A percentile compares a stretch with the other conserved stretches of the same genome.
phyloP scores from a whole-genome alignment of 225 moss, liverwort and hornwort genomes.

The Climacium dendroides region DNA sequence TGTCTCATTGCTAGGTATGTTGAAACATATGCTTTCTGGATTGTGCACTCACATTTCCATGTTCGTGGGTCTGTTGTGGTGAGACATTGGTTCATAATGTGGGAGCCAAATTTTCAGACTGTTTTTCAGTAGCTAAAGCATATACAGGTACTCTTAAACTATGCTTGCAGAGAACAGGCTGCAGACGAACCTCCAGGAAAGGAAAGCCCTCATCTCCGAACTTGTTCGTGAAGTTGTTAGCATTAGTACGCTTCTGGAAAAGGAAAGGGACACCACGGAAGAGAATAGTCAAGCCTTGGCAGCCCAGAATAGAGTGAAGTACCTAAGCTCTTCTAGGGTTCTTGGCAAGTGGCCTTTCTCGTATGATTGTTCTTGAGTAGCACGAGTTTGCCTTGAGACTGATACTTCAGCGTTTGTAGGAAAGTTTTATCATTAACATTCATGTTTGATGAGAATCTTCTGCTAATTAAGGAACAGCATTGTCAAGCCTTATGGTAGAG shows the following conservation, averaged over 20 bases:
- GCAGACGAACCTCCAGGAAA: conserved; percentile 14
- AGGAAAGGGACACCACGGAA: background rate
- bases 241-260: conserved; percentile 13
- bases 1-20: conserved; percentile 33
- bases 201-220: conserved; percentile 9
- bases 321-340: background rate
- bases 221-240: conserved; percentile 21
- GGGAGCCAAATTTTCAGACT: background rate
- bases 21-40: background rate
- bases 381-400: background rate
- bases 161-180: conserved; percentile 15
- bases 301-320: background rate
- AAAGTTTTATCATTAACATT: background rate
- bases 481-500: background rate
- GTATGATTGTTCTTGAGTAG: background rate
- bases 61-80: background rate
- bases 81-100: background rate
- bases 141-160: background rate
- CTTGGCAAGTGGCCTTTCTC: background rate
- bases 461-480: background rate
- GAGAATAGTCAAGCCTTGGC: background rate
- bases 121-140: background rate
- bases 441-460: background rate
- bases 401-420: background rate
- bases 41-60: background rate